Conservation (phyloP, 768 basidiomycete genomes). For the Coprinellus aureogranulatus region DNA sequence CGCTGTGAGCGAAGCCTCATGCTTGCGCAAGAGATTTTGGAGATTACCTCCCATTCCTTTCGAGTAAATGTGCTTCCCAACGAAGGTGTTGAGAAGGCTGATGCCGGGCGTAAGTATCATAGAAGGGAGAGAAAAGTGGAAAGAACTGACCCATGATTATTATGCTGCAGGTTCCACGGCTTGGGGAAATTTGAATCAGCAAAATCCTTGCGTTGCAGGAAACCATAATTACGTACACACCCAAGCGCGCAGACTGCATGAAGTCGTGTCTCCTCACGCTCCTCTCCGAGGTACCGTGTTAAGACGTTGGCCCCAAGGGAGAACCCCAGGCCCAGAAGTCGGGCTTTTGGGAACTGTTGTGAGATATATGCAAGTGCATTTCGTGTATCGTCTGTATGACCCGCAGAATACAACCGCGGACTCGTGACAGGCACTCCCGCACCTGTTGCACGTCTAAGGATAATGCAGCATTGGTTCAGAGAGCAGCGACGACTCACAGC, state of each 20-base stretch:
- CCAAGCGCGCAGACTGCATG: conserved; percentile 65
- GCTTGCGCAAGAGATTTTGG: conserved; percentile 51
- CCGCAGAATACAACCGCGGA: conserved; percentile 82
- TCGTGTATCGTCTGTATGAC: conserved; percentile 86
- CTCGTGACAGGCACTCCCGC: conserved; percentile 83
- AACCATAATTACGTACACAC: conserved; percentile 54
- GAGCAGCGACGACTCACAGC: conserved; percentile 56
- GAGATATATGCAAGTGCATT: conserved; percentile 76
- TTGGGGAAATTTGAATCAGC: conserved; percentile 20
- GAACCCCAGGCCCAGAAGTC: conserved; percentile 85
- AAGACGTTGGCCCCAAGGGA: conserved; percentile 92
- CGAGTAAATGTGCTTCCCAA: conserved; percentile 67
- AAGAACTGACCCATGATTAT: conserved; percentile 44
- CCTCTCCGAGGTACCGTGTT: conserved; percentile 85
- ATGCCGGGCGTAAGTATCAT: conserved; percentile 8
- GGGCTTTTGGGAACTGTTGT: conserved; percentile 70
- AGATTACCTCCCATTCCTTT: conserved; percentile 79
- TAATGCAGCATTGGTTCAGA: conserved; percentile 7
- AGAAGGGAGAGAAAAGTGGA: background rate
- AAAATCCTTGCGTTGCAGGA: conserved; percentile 1
- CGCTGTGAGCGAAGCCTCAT: conserved; percentile 44
- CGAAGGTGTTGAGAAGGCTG: conserved; percentile 55
- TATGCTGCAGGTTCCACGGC: conserved; percentile 55
- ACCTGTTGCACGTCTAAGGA: conserved; percentile 51
- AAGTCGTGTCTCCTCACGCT: conserved; percentile 63